Percentiles rank a stretch among this genome's conserved stretches.
These are phyloP conservation scores for Cutaneotrichosporon daszewskae DNA, from an alignment of 1,284 basidiomycete species.

Conservation along the genomic window DNA sequence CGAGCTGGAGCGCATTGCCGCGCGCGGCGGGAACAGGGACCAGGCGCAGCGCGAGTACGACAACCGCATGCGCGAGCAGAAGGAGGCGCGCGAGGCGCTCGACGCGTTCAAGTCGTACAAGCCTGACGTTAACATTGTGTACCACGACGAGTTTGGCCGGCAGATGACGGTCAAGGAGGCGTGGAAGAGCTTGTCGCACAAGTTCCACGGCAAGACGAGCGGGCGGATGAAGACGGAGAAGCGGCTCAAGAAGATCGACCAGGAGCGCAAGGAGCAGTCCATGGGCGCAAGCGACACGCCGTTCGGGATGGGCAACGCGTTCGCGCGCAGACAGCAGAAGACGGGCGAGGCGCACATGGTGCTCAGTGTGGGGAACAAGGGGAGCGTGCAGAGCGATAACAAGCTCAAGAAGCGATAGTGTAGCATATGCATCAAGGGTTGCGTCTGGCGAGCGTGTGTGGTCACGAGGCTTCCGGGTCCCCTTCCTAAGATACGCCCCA, in stretches of 20 bases:
- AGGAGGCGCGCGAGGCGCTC: slow-evolving; percentile 75
- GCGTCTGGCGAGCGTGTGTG: no score
- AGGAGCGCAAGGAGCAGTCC: slow-evolving; percentile 82
- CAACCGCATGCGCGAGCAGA: slow-evolving; percentile 82
- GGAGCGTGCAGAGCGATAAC: slow-evolving; percentile 53
- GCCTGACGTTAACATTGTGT: slow-evolving; percentile 92
- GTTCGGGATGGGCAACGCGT: slow-evolving; percentile 82
- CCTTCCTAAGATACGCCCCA: no score
- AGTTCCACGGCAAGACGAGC: slow-evolving; percentile 91
- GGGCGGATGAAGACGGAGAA: slow-evolving; percentile 94
- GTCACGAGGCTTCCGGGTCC: no score
- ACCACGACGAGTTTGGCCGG: slow-evolving; percentile 88
- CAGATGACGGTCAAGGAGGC: slow-evolving; percentile 85
- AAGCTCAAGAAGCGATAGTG: slow-evolving; percentile 7
- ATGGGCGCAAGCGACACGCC: slow-evolving; percentile 92
- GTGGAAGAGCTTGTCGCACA: slow-evolving; percentile 90
- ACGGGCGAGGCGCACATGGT: slow-evolving; percentile 91
- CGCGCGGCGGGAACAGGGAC: slow-evolving; percentile 77
- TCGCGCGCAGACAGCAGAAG: slow-evolving; percentile 82
- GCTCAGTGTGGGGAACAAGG: slow-evolving; percentile 84
- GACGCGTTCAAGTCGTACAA: slow-evolving; percentile 90
- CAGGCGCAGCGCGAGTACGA: slow-evolving; percentile 93
- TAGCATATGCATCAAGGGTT: slow-evolving; percentile 4
- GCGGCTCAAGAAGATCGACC: slow-evolving; percentile 83
- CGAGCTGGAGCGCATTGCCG: slow-evolving; percentile 68